A percentile compares a stretch with the other conserved stretches of the same genome.
Evolutionary conservation across 2,329 filamentous ascomycete genomes (phyloP).

Genomic region (Periconia macrospinosa): DNA sequence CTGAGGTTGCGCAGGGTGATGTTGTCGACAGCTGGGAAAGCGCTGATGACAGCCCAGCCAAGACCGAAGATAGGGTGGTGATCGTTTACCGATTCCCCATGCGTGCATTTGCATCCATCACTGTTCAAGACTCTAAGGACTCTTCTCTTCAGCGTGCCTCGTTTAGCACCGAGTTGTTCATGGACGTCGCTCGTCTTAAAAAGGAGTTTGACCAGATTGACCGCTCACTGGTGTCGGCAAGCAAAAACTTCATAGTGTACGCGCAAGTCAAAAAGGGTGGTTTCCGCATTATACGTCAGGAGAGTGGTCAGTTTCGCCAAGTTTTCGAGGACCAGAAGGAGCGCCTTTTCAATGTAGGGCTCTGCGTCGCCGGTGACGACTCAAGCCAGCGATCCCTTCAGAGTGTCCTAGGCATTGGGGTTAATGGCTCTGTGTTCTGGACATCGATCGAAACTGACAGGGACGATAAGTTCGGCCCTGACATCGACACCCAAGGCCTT

Average conservation of each 20-base stretch:
- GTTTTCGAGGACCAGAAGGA: slow-evolving; percentile 90
- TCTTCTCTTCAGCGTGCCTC: slow-evolving; percentile 59
- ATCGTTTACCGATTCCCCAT: slow-evolving; percentile 95
- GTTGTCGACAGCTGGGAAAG: slow-evolving; percentile 92
- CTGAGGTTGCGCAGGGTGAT: slow-evolving; percentile 56
- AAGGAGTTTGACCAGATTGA: slow-evolving; percentile 98
- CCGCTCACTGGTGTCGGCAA: slow-evolving; percentile 86
- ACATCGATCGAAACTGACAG: slow-evolving; percentile 61
- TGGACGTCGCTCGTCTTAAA: slow-evolving; percentile 92
- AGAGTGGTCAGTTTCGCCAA: slow-evolving; percentile 88
- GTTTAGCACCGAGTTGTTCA: slow-evolving; percentile 78
- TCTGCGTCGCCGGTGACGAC: slow-evolving; percentile 68
- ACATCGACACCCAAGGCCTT: slow-evolving; percentile 83
- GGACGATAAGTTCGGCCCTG: slow-evolving; percentile 68
- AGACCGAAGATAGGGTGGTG: slow-evolving; percentile 69
- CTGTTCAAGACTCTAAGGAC: slow-evolving; percentile 59
- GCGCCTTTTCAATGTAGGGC: slow-evolving; percentile 89
- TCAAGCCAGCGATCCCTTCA: slow-evolving; percentile 52
- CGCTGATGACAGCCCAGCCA: slow-evolving; percentile 68
- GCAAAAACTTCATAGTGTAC: slow-evolving; percentile 89
- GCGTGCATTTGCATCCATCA: slow-evolving; percentile 92
- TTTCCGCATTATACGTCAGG: slow-evolving; percentile 89
- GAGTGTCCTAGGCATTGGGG: slow-evolving; percentile 85
- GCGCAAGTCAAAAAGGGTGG: slow-evolving; percentile 92
- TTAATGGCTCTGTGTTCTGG: slow-evolving; percentile 98